phyloP scores from a whole-genome alignment of 1,139 yeast species.

The Hyphopichia wangnamkhiaoensis region DNA sequence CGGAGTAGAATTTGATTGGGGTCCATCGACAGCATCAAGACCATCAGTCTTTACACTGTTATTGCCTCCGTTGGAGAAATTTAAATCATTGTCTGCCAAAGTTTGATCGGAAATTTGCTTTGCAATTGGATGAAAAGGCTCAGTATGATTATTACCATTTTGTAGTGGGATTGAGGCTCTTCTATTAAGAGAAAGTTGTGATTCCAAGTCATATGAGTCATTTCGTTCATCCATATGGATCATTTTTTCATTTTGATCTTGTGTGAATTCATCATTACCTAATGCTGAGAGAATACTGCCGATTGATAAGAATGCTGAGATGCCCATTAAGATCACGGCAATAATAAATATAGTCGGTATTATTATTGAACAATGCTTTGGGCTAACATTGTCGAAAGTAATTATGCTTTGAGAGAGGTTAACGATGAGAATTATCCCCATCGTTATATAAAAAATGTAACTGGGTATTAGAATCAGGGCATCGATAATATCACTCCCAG shows the following conservation, averaged over 20 bases:
- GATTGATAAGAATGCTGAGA: conserved; percentile 5
- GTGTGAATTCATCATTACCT: conserved; percentile 1
- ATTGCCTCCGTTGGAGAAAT: neutral
- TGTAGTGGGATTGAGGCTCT: too few relatives aligned
- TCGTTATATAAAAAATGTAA: conserved; percentile 16
- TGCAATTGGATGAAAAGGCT: conserved; percentile 6
- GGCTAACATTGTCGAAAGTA: conserved; percentile 4
- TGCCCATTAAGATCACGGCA: conserved; percentile 10
- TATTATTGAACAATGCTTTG: conserved; percentile 9
- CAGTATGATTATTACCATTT: conserved; percentile 1
- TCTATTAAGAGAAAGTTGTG: conserved; percentile 1
- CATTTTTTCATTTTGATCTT: neutral
- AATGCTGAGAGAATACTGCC: neutral
- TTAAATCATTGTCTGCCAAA: conserved; percentile 8
- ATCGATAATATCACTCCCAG: neutral
- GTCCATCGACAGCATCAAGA: neutral
- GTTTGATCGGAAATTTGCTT: conserved; percentile 15
- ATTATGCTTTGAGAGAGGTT: conserved; percentile 11
- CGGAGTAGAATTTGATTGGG: neutral
- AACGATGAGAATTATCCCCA: conserved; percentile 20
- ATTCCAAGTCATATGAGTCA: conserved; percentile 3
- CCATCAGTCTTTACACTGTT: neutral
- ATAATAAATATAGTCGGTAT: conserved; percentile 13
- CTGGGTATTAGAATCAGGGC: neutral
- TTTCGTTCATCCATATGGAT: neutral